Percentiles rank a stretch among this genome's conserved stretches.
These are phyloP conservation scores for Psidium friedrichsthalianum DNA, from an alignment of 345 rosid species.

Conservation along the genomic window DNA sequence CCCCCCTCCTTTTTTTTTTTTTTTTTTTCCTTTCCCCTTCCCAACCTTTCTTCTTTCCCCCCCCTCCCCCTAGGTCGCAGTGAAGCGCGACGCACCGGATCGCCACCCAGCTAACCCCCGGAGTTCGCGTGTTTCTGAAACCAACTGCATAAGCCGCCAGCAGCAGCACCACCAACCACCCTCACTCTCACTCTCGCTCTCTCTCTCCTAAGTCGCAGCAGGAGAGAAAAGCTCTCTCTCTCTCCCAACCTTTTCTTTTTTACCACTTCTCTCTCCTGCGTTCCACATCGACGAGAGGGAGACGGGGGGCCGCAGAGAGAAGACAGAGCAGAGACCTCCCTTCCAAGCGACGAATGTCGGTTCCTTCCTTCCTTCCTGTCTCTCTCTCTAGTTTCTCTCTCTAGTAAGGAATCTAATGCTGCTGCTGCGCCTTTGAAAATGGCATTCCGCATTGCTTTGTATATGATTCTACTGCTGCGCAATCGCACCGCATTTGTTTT, in stretches of 20 bases:
- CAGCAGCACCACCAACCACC: not conserved
- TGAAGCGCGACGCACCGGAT: slow-evolving; percentile 5
- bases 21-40: too few relatives aligned
- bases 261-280: not conserved
- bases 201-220: not conserved
- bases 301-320: too few relatives aligned
- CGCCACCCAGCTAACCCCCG: slow-evolving; percentile 12
- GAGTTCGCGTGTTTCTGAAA: slow-evolving; percentile 32
- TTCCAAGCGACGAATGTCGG: slow-evolving; percentile 23
- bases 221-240: not conserved
- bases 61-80: too few relatives aligned
- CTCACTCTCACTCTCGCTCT: not conserved
- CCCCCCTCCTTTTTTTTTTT: too few relatives aligned
- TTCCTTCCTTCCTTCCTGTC: slow-evolving; percentile 4
- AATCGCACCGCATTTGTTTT: not conserved
- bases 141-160: slow-evolving; percentile 13
- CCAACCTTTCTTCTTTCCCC: too few relatives aligned
- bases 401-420: slow-evolving; percentile 1
- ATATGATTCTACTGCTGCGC: not conserved
- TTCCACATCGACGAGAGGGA: not conserved
- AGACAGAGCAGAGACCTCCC: not conserved
- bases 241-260: not conserved
- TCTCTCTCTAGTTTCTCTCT: not conserved
- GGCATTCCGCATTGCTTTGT: not conserved
- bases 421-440: not conserved